phyloP scores from a whole-genome alignment of 2,329 filamentous ascomycete genomes.

The Diaporthe sp. region DNA sequence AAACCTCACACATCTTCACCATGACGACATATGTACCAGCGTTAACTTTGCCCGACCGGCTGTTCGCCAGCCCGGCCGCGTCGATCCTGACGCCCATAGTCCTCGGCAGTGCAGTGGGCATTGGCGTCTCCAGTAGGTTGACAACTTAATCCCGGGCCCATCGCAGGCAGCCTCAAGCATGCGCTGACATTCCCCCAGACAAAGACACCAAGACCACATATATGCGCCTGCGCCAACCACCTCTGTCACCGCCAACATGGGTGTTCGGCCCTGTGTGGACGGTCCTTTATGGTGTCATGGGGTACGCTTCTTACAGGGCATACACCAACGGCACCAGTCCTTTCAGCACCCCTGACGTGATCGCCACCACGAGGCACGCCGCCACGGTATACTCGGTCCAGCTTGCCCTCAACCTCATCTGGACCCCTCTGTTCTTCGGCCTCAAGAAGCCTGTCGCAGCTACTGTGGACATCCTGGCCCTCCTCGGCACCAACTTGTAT shows the following conservation, averaged over 20 bases:
- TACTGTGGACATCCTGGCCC: constrained; percentile 78
- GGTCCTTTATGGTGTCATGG: constrained; percentile 80
- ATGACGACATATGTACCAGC: constrained; percentile 87
- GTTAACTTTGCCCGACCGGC: constrained; percentile 78
- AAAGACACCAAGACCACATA: constrained; percentile 72
- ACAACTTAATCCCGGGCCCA: neutral
- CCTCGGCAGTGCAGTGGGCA: constrained; percentile 80
- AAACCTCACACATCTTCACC: constrained; percentile 44
- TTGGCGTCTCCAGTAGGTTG: constrained; percentile 72
- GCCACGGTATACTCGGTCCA: constrained; percentile 89
- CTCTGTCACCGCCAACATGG: constrained; percentile 70
- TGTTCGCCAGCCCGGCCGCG: constrained; percentile 80
- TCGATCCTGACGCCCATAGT: constrained; percentile 83
- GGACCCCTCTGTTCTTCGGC: constrained; percentile 96
- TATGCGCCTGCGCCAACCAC: constrained; percentile 76
- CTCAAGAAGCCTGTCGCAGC: constrained; percentile 80
- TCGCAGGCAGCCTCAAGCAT: constrained; percentile 11
- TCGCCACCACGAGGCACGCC: constrained; percentile 73
- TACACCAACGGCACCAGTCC: constrained; percentile 74
- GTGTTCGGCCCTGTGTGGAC: constrained; percentile 78
- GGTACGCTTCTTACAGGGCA: constrained; percentile 87
- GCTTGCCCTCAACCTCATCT: constrained; percentile 85
- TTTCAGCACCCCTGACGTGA: constrained; percentile 63
- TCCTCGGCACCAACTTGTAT: constrained; percentile 80
- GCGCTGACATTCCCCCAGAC: constrained; percentile 12